Conservation (phyloP, 306 rosid genomes). For the Crotalaria pallida region DNA sequence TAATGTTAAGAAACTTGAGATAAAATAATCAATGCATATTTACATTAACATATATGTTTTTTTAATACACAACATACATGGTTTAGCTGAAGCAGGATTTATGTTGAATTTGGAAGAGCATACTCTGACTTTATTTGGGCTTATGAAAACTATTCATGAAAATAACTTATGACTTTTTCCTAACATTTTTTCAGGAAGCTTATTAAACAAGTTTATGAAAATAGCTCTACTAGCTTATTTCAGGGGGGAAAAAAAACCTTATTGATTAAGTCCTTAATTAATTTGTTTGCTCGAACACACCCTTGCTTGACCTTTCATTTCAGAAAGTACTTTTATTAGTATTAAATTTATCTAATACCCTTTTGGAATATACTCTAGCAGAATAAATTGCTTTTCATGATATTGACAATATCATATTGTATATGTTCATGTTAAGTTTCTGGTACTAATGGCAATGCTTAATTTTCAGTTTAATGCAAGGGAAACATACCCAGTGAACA, state of each 20-base stretch:
- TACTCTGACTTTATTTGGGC: too few relatives aligned
- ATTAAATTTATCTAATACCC: background rate
- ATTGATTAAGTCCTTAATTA: too few relatives aligned
- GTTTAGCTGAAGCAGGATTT: background rate
- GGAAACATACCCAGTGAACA: conserved; percentile 69
- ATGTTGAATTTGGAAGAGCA: too few relatives aligned
- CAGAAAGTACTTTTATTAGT: background rate
- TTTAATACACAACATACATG: background rate
- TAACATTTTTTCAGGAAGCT: too few relatives aligned
- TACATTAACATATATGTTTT: background rate
- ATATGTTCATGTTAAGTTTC: background rate
- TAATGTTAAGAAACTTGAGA: background rate
- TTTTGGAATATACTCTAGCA: background rate
- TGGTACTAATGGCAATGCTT: background rate
- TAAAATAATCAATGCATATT: background rate
- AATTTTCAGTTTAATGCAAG: conserved; percentile 1
- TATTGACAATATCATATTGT: too few relatives aligned
- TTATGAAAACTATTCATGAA: too few relatives aligned
- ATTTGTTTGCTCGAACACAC: too few relatives aligned
- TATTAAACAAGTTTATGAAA: too few relatives aligned
- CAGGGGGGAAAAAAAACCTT: too few relatives aligned
- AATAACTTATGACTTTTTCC: too few relatives aligned
- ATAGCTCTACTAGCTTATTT: too few relatives aligned
- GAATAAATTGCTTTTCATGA: background rate
- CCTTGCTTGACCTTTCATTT: background rate